Base-by-base conservation (phyloP, 805 yeast genomes). In the Cephaloascus albidus region DNA sequence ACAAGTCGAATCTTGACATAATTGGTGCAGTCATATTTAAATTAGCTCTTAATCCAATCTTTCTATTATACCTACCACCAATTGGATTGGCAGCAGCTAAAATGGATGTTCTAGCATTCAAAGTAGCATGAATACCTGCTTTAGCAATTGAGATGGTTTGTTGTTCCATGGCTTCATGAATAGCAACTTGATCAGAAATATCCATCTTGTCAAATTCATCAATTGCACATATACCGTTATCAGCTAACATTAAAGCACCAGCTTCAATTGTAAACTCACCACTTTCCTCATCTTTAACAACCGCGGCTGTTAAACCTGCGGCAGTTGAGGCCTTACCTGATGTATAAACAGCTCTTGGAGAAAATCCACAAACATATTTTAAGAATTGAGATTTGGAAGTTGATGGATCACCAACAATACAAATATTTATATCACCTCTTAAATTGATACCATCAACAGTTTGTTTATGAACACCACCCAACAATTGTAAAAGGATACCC, bases 131-230 rank as follows among this genome's bases (percentile, higher is more conserved):
- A 46, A 93, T 93, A 54, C 98, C 98, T 1, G 98, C 98, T 59
- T 93, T 93, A 10, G 98, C 97, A 53, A 93, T 93, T 14, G 97
- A 89, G 48, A 93, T 93, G 0, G 98, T 93, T 61, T 93, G 98
- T 64, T 93, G 98, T 72, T 93, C 98, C 98, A 93, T 93, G 18
- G 97, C 98, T 66, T 93, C 98, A 65, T 93, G 98, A 65, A 93
- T 90, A 3, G 97, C 97, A 40, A 93, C 97, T 63, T 93, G 97
- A 62, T 93, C 97, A 1, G 80, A 63, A 34, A 89, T 61, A 60
- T 90, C 97, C 98, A 93, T 93, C 67, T 93, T 93, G 58, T 93
- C 98, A 52, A 93, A 93, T 65, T 93, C 98, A 60, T 93, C 98
- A 60, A 93, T 93, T 52, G 96, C 94, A 72, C 98, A 93, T 44